Conservation (phyloP, 805 yeast genomes). For the Pichia insulana region DNA sequence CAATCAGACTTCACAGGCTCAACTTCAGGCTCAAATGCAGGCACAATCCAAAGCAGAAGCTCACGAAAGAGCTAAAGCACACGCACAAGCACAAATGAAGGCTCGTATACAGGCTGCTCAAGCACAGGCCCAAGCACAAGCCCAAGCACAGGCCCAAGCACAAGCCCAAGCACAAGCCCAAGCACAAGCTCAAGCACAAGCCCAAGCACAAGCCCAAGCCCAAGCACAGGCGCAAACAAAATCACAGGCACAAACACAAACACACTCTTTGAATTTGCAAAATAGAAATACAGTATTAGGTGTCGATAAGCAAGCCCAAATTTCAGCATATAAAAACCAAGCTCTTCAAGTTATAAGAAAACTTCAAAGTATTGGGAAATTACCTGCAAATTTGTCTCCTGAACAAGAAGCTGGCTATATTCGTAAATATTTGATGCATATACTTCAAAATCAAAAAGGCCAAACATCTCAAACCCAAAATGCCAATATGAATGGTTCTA, state of each 20-base stretch:
- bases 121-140: conserved; percentile 23
- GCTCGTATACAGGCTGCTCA: neutral
- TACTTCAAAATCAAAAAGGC: conserved; percentile 15
- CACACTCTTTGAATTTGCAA: conserved; percentile 4
- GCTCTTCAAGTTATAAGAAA: conserved; percentile 29
- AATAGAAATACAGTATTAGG: conserved; percentile 4
- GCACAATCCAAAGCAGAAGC: conserved; percentile 2
- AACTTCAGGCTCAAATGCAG: neutral
- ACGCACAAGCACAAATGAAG: conserved; percentile 5
- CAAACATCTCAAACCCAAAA: neutral
- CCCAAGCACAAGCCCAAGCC: conserved; percentile 2
- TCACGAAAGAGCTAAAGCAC: conserved; percentile 9
- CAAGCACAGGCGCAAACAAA: conserved; percentile 4
- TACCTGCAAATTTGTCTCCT: conserved; percentile 25
- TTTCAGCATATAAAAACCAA: conserved; percentile 27
- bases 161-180: conserved; percentile 8
- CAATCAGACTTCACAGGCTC: neutral
- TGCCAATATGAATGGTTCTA: conserved; percentile 5
- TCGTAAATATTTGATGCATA: conserved; percentile 26
- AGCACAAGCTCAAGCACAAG: conserved; percentile 3
- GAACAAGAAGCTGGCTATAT: conserved; percentile 30
- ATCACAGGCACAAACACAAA: conserved; percentile 8
- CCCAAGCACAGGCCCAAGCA: neutral
- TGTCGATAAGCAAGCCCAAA: conserved; percentile 9
- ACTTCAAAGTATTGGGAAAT: conserved; percentile 27